phyloP scores from a whole-genome alignment of 176 grass and related monocot genomes.

The Ampelocalamus luodianensis region DNA sequence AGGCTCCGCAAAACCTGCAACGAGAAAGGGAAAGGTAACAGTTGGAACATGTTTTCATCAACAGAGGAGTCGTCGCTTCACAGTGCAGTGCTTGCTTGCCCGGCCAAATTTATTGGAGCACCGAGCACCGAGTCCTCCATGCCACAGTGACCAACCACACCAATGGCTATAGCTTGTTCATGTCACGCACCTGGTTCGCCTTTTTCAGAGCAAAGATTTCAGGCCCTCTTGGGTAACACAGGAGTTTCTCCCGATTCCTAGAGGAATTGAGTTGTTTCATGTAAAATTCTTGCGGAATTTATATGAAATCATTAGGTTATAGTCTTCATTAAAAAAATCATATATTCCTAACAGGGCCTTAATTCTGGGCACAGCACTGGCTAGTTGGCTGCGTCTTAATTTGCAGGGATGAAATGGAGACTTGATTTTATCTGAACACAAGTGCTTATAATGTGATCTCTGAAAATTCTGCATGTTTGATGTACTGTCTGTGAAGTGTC shows the following conservation, averaged over 20 bases:
- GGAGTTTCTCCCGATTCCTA: not conserved
- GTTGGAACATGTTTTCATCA: not conserved
- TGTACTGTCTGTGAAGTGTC: not conserved
- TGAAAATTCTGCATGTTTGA: not conserved
- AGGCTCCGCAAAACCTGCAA: constrained; percentile 40
- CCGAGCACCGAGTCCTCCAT: not conserved
- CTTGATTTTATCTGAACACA: not conserved
- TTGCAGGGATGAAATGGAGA: not conserved
- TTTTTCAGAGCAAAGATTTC: not conserved
- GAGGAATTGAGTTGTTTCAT: not conserved
- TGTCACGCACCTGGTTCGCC: not conserved
- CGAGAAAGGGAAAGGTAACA: constrained; percentile 23
- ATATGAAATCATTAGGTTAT: too few relatives aligned
- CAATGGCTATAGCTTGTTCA: too few relatives aligned
- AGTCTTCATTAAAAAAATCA: too few relatives aligned
- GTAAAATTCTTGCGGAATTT: not conserved
- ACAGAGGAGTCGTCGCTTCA: not conserved
- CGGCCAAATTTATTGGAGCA: not conserved
- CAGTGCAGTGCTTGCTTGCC: not conserved
- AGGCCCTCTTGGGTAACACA: not conserved
- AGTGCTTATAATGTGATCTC: not conserved
- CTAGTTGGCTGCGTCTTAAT: not conserved
- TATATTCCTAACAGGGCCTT: too few relatives aligned
- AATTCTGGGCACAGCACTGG: too few relatives aligned
- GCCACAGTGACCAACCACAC: not conserved